phyloP scores from a whole-genome alignment of 495 filamentous ascomycete species.

The Hypoxylon crocopeplum region DNA sequence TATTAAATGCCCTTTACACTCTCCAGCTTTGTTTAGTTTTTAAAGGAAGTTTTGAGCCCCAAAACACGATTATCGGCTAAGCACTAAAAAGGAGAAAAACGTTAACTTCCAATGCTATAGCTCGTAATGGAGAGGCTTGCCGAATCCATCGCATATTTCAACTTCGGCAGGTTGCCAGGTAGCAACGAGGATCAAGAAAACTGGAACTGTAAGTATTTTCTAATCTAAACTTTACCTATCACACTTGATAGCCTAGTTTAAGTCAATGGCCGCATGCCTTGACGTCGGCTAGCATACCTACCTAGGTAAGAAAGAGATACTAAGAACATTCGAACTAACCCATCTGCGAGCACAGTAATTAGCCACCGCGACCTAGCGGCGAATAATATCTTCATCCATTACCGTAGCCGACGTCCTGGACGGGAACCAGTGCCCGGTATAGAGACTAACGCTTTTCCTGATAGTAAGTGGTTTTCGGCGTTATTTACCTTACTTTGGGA shows the following conservation, averaged over 20 bases:
- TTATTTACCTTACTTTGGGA: not conserved
- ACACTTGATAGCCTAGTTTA: no score
- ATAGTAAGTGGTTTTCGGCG: conserved; percentile 12
- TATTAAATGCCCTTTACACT: not conserved
- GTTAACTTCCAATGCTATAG: no score
- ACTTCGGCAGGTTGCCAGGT: conserved; percentile 1
- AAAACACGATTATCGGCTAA: conserved; percentile 5
- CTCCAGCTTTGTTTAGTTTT: not conserved
- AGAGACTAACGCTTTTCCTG: conserved; percentile 7
- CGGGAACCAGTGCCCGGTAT: not conserved
- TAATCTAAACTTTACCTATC: not conserved
- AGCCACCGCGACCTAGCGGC: conserved; percentile 1
- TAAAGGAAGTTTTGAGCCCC: not conserved
- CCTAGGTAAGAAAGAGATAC: no score
- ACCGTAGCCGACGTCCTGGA: not conserved
- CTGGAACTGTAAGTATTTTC: conserved; percentile 7
- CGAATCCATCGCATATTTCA: conserved; percentile 6
- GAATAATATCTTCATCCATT: conserved; percentile 16
- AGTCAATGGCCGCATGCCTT: no score
- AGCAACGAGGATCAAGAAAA: not conserved
- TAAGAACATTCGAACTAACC: not conserved
- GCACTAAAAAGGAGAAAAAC: no score
- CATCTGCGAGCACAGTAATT: not conserved
- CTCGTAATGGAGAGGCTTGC: conserved; percentile 8
- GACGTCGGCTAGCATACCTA: no score